These are phyloP conservation scores for Neofusicoccum umdonicola DNA, from an alignment of 2,329 filamentous ascomycete species.

Conservation along the genomic window DNA sequence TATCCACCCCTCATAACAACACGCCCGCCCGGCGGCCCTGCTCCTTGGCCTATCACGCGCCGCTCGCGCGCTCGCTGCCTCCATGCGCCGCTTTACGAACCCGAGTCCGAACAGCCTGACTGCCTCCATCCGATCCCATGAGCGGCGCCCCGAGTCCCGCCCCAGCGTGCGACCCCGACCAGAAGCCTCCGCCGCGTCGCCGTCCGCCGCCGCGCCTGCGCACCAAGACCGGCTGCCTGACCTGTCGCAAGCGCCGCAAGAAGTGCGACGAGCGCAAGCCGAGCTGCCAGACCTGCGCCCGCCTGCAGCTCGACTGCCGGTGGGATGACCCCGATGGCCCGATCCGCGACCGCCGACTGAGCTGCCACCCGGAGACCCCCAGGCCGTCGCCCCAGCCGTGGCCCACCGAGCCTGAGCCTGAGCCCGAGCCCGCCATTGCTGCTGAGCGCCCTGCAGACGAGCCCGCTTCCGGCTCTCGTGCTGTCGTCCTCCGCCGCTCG, in stretches of 20 bases:
- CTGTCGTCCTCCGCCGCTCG: neutral
- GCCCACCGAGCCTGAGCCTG: too few species aligned
- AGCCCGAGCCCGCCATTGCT: too few species aligned
- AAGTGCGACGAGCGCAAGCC: slow-evolving; percentile 9
- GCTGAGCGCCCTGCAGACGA: neutral
- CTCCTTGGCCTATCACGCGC: too few species aligned
- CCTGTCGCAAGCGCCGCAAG: neutral
- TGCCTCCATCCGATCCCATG: neutral
- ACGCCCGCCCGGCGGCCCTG: too few species aligned
- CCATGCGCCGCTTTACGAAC: neutral
- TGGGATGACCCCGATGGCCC: neutral
- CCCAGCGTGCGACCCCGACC: neutral
- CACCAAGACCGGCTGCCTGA: slow-evolving; percentile 8
- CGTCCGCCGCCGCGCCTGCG: neutral
- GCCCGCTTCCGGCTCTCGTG: neutral
- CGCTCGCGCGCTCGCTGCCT: neutral
- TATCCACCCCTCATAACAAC: too few species aligned
- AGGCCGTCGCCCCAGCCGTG: too few species aligned
- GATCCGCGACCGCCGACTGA: neutral
- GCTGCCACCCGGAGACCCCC: neutral
- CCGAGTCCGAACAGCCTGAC: neutral
- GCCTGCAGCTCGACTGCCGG: neutral
- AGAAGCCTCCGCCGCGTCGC: neutral
- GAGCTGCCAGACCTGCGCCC: neutral
- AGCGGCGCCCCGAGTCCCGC: neutral